Conservation (phyloP, 805 yeast species). For the Danielozyma ontarioensis region DNA sequence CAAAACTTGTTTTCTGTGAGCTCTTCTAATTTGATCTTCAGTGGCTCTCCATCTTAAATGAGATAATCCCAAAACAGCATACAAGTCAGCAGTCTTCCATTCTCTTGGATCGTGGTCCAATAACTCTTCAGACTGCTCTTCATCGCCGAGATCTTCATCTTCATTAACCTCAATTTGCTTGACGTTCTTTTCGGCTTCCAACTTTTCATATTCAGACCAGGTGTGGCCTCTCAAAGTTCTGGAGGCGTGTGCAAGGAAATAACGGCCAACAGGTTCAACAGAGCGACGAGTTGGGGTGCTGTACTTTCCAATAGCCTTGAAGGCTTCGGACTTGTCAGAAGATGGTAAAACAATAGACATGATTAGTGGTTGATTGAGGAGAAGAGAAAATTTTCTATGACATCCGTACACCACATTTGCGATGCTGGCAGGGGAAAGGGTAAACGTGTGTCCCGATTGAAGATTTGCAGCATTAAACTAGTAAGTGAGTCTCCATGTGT, state of each 20-base stretch:
- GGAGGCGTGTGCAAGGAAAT: constrained; percentile 92
- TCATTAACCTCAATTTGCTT: constrained; percentile 57
- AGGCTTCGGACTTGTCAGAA: constrained; percentile 38
- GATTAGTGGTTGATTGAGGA: too few species aligned
- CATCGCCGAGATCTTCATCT: constrained; percentile 69
- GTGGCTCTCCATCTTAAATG: constrained; percentile 89
- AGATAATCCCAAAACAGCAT: constrained; percentile 91
- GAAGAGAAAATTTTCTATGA: not conserved
- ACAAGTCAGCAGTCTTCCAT: constrained; percentile 95
- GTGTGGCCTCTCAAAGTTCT: constrained; percentile 95
- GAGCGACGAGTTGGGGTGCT: constrained; percentile 69
- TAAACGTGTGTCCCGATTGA: too few species aligned
- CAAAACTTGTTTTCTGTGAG: constrained; percentile 94
- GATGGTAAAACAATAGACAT: constrained; percentile 49
- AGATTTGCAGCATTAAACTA: too few species aligned
- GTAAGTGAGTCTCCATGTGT: too few species aligned
- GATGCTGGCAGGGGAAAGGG: too few species aligned
- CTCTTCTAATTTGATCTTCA: constrained; percentile 88
- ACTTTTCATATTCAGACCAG: constrained; percentile 94
- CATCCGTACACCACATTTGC: not conserved
- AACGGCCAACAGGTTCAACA: constrained; percentile 95
- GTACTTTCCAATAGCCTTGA: constrained; percentile 46
- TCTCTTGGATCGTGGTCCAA: constrained; percentile 91
- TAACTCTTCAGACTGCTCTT: constrained; percentile 63
- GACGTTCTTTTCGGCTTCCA: constrained; percentile 88